A percentile compares a stretch with the other conserved stretches of the same genome.
Conservation (phyloP, 139 green algal genomes). For the Mychonastes homosphaera region DNA sequence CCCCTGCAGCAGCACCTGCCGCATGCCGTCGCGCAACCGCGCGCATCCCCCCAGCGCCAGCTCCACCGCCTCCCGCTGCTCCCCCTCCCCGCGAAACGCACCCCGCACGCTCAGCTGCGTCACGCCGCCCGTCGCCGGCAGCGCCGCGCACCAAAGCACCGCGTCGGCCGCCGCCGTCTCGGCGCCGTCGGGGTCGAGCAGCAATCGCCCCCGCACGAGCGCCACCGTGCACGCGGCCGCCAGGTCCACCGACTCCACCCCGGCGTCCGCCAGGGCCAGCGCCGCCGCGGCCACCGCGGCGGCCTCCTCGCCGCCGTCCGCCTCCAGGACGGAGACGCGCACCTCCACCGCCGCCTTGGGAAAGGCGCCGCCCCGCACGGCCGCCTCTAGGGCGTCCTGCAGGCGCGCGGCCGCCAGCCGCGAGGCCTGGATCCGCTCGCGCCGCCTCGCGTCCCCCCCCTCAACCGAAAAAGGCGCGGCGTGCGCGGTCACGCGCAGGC, state of each 20-base stretch:
- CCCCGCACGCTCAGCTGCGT: conserved; percentile 45
- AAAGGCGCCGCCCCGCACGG: conserved; percentile 41
- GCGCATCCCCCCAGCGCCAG: conserved; percentile 53
- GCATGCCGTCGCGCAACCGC: conserved; percentile 34
- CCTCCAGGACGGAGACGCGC: conserved; percentile 41
- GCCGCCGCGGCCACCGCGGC: not conserved
- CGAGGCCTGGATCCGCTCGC: not conserved
- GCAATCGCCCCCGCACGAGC: conserved; percentile 24
- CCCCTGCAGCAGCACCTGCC: conserved; percentile 17
- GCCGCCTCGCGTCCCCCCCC: not conserved
- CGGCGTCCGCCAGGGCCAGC: not conserved
- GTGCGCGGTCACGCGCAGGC: conserved; percentile 45
- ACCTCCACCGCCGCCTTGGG: conserved; percentile 58
- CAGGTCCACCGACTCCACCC: conserved; percentile 38
- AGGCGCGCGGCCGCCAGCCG: conserved; percentile 1
- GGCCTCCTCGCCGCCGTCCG: not conserved
- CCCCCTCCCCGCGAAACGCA: conserved; percentile 22
- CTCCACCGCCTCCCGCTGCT: conserved; percentile 34
- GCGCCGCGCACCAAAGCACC: not conserved
- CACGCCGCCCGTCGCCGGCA: not conserved
- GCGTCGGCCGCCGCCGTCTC: conserved; percentile 42
- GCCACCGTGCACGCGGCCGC: conserved; percentile 39
- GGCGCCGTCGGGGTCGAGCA: conserved; percentile 45
- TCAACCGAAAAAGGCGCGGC: conserved; percentile 35
- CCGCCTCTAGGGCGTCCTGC: conserved; percentile 27